These are phyloP conservation scores for Coccomyxa subellipsoidea DNA, from an alignment of 163 green algal species.

Conservation along the genomic window DNA sequence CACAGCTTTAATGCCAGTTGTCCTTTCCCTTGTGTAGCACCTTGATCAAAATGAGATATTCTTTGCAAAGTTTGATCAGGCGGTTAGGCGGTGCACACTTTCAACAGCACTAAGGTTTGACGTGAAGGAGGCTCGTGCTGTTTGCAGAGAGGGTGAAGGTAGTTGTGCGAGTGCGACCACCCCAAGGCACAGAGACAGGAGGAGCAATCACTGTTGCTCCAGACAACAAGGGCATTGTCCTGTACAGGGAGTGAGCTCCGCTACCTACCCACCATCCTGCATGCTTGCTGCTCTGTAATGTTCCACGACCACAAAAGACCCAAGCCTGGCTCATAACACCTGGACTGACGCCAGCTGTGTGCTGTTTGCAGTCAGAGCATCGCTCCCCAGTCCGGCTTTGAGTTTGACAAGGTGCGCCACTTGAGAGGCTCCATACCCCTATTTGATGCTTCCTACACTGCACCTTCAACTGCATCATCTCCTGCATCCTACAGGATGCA, in stretches of 20 bases:
- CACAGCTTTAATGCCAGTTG: background rate
- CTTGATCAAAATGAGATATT: no score
- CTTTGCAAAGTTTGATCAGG: no score
- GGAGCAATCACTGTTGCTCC: conserved; percentile 12
- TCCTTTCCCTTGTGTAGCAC: no score
- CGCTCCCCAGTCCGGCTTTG: conserved; percentile 27
- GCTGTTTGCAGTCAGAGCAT: conserved; percentile 15
- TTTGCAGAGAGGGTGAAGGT: conserved; percentile 36
- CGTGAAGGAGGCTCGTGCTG: no score
- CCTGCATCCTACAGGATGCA: no score
- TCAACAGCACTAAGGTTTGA: no score
- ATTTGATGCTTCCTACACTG: background rate
- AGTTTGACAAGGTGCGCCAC: conserved; percentile 45
- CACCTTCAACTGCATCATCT: no score
- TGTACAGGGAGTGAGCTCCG: conserved; percentile 14
- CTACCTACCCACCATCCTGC: background rate
- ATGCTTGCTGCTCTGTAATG: background rate
- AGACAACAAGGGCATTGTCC: conserved; percentile 4
- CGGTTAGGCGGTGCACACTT: no score
- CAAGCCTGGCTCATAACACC: no score
- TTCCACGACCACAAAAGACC: no score
- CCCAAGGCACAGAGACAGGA: conserved; percentile 10
- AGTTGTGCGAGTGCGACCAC: conserved; percentile 26
- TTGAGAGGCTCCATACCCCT: background rate
- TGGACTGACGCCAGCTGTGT: no score